Base-by-base conservation (phyloP, 345 rosid genomes). In the Ceriops tagal region DNA sequence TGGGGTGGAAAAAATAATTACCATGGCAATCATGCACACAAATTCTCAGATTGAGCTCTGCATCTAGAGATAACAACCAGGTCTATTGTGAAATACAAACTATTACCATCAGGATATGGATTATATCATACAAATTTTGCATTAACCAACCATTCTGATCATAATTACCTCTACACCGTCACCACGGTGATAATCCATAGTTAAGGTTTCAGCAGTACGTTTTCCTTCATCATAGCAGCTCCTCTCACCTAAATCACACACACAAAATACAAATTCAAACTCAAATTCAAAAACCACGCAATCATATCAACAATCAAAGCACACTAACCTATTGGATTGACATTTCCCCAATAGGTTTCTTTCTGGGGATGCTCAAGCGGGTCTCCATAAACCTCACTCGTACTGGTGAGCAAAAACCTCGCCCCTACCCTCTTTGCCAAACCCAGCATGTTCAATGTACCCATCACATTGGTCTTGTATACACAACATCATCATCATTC, bases 311-410 rank as follows among this genome's bases (percentile, higher is more conserved):
- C 31, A 56, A 27, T 9, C 6, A 49, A 62, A 47, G 31, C 15
- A 67, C 1, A 21, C 79, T 71, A 58, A 92, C 99, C 99, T 1
- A 95, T 95, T 21, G 99, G 99, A 77, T 95, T 95, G 70, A 95
- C 99, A 65, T 95, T 83, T 64, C 99, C 97, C 99, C 99, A 95
- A 61, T 95, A 95, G 19, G 96, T 95, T 73, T 92, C 99, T 75
- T 95, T 92, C 81, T 92, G 99, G 5, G 99, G 99, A 84, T 95
- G 99, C 83, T 95, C 91, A 67, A 95, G 96, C 18, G 99, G 99
- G 71, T 95, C 99, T 43, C 99, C 99, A 69, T 95, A 95, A 43
- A 95, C 99, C 89, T 95, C 99, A 78, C 99, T 95, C 2, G 99
- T 95, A 75, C 99, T 95, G 0, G 99, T 92, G 6, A 95, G 87